Conservation (phyloP, 2,329 filamentous ascomycete genomes). For the Colletotrichum acutatum region DNA sequence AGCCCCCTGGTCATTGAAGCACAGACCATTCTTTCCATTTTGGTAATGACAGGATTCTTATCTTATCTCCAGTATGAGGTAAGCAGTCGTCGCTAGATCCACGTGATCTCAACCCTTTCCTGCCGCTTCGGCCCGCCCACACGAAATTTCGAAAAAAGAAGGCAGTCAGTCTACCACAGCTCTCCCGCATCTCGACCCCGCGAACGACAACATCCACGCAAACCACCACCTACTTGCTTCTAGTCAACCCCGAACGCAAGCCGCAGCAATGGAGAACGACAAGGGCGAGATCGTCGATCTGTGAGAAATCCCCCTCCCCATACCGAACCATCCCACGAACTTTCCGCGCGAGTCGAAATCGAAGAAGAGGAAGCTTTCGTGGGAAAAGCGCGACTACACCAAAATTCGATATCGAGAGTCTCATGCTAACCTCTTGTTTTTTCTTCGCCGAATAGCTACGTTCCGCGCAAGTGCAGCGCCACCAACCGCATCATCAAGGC, state of each 20-base stretch:
- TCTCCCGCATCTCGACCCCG: conserved; percentile 26
- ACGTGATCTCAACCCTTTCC: conserved; percentile 11
- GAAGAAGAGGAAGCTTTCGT: conserved; percentile 3
- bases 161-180: conserved; percentile 29
- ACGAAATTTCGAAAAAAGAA: conserved; percentile 46
- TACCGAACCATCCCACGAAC: conserved; percentile 17
- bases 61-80: background rate
- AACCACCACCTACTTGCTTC: conserved; percentile 43
- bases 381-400: conserved; percentile 20
- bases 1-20: background rate
- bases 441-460: conserved; percentile 72
- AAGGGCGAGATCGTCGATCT: conserved; percentile 99
- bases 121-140: conserved; percentile 10
- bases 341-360: background rate
- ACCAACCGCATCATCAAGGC: conserved; percentile 99
- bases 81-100: background rate
- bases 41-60: background rate
- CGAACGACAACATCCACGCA: conserved; percentile 37
- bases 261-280: conserved; percentile 98
- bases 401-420: background rate
- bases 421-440: conserved; percentile 42
- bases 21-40: background rate
- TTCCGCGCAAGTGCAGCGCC: conserved; percentile 98
- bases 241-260: conserved; percentile 48
- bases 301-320: conserved; percentile 65